Base-by-base conservation (phyloP, 1,284 basidiomycete genomes). In the Xerocomus alliaceus region DNA sequence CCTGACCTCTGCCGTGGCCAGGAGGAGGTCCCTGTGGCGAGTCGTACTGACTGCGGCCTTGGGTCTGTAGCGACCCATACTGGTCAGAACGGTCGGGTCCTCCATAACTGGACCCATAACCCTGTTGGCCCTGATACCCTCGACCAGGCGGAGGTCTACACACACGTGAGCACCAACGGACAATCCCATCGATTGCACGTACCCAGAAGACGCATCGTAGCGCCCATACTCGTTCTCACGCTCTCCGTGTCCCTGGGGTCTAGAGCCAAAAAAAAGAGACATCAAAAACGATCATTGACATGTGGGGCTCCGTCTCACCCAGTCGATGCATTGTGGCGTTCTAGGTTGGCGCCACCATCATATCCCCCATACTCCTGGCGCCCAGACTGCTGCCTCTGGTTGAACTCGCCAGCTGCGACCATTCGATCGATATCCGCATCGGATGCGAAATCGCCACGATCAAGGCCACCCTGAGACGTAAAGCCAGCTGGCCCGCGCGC, bases 391-490 rank as follows among this genome's bases (percentile, higher is more conserved):
- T 18, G 35, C 8, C 45, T 12, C 28, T 17, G 28, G 10, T 24
- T 11, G 18, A 73, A 63, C 47, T 54, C 53, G 3, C 71, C 73
- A 5, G 58, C 12, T 3, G 45, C 0, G 39, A 77, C 45, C 66
- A 76, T 65, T 50, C 61, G 59, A 5, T 61, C 24, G 37, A 73
- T 63, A 3, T 76, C 73, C 7, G 47, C 70, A 59, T 73, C 71
- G 45, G 71, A 68, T 56, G 68, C 70, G 46, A 73, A 73, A 71
- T 73, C 75, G 24, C 53, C 60, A 0, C 62, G 66, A 41, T 61
- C 69, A 8, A 75, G 54, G 4, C 64, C 73, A 4, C 72, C 66
- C 12, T n/a, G 70, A 32, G 58, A 42, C 5, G n/a, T n/a, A 9
- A 50, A n/a, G 35, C 1, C 54, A 11, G 41, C 3, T 8, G 39